Percentiles rank a stretch among this genome's conserved stretches.
Evolutionary conservation across 352 stramenopile species (phyloP).

Genomic region (Elongisporangium anandrum): DNA sequence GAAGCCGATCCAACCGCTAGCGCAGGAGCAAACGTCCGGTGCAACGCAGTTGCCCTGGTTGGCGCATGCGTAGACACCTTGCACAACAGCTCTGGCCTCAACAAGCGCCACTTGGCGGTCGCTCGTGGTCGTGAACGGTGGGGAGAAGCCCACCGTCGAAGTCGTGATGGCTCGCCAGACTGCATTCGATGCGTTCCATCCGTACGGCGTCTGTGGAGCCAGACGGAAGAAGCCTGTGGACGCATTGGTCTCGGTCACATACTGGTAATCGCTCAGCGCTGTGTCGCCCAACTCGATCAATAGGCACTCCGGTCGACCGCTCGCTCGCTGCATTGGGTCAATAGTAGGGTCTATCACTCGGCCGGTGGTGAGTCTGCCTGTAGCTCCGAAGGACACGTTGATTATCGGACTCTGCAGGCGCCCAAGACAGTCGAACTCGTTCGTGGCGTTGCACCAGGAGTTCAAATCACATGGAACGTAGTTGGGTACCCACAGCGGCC

Average conservation of each 20-base stretch:
- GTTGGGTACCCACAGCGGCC: conserved; percentile 56
- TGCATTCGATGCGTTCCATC: conserved; percentile 61
- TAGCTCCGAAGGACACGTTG: conserved; percentile 27
- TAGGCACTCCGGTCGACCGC: conserved; percentile 35
- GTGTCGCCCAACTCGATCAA: conserved; percentile 85
- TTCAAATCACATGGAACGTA: conserved; percentile 90
- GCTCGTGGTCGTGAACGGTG: conserved; percentile 49
- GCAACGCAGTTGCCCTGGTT: conserved; percentile 91
- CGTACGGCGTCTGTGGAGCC: conserved; percentile 73
- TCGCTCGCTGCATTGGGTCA: conserved; percentile 10
- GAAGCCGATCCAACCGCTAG: conserved; percentile 92
- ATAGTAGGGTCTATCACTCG: conserved; percentile 16
- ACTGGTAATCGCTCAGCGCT: conserved; percentile 86
- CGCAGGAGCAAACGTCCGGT: conserved; percentile 91
- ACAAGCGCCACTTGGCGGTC: conserved; percentile 92
- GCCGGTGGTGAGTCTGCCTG: conserved; percentile 17
- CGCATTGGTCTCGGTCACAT: conserved; percentile 76
- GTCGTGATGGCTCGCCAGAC: conserved; percentile 65
- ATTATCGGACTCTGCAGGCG: conserved; percentile 36
- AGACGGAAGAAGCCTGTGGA: conserved; percentile 82
- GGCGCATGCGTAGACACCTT: conserved; percentile 94
- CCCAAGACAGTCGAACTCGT: conserved; percentile 92
- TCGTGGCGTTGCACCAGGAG: conserved; percentile 89
- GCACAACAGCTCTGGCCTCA: conserved; percentile 73
- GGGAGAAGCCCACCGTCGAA: conserved; percentile 38